These are phyloP conservation scores for Lablab purpureus DNA, from an alignment of 306 rosid genomes.

Conservation along the genomic window DNA sequence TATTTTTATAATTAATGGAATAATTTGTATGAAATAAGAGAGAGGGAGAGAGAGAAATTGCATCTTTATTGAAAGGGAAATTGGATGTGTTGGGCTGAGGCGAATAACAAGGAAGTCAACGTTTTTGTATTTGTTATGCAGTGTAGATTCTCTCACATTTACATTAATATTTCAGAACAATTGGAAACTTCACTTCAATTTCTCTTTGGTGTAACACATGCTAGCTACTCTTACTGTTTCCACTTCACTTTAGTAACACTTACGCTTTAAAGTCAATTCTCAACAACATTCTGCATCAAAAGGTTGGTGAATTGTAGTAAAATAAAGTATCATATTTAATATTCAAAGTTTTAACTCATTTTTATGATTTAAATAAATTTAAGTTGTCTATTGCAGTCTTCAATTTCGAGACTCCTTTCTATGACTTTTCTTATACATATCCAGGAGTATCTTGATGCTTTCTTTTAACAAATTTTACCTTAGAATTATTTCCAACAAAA, in stretches of 20 bases:
- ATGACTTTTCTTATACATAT: too few species aligned
- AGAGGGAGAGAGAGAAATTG: background rate
- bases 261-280: background rate
- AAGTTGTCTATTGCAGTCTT: too few species aligned
- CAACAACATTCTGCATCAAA: background rate
- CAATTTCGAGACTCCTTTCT: too few species aligned
- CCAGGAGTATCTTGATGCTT: too few species aligned
- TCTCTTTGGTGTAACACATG: slow-evolving; percentile 20
- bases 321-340: too few species aligned
- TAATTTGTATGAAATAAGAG: background rate
- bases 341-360: too few species aligned
- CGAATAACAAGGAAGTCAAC: slow-evolving; percentile 27
- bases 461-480: too few species aligned
- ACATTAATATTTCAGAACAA: background rate
- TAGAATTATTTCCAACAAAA: too few species aligned
- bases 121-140: background rate
- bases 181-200: slow-evolving; percentile 3
- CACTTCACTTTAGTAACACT: background rate
- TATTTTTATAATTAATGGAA: background rate
- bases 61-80: slow-evolving; percentile 26
- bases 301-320: too few species aligned
- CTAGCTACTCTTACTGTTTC: slow-evolving; percentile 2
- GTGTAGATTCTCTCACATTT: background rate
- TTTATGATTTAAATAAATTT: too few species aligned
- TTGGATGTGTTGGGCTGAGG: background rate